These are phyloP conservation scores for Liriodendron chinense DNA, from an alignment of 164 flowering plant genomes.

Conservation along the genomic window DNA sequence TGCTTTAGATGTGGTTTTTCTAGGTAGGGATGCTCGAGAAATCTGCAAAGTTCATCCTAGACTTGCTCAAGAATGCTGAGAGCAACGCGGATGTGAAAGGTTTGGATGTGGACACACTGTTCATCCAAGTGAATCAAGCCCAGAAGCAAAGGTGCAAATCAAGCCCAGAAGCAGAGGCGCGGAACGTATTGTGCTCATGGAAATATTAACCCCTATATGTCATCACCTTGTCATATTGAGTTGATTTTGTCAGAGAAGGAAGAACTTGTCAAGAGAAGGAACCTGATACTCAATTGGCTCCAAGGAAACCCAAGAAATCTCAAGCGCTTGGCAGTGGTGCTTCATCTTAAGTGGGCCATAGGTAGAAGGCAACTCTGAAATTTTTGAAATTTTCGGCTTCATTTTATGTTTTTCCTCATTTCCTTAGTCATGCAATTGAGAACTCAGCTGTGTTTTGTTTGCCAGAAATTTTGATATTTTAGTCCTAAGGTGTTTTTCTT, in stretches of 20 bases:
- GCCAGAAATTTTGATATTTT: too few species aligned
- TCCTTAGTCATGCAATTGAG: background rate
- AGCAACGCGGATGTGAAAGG: too few species aligned
- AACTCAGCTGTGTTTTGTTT: background rate
- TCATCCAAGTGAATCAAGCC: slow-evolving; percentile 89
- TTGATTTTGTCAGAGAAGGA: slow-evolving; percentile 84
- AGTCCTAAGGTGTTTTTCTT: background rate
- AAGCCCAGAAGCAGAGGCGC: slow-evolving; percentile 86
- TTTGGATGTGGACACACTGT: slow-evolving; percentile 77
- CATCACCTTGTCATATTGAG: slow-evolving; percentile 92
- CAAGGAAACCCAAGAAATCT: slow-evolving; percentile 50
- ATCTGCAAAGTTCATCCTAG: too few species aligned
- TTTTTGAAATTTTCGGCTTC: background rate
- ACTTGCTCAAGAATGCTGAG: too few species aligned
- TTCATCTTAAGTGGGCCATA: slow-evolving; percentile 26
- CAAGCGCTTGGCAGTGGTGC: slow-evolving; percentile 53
- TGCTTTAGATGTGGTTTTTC: too few species aligned
- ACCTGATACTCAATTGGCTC: slow-evolving; percentile 72
- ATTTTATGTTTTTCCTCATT: background rate
- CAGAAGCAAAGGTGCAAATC: too few species aligned
- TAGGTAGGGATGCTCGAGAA: too few species aligned
- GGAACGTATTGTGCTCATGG: slow-evolving; percentile 93
- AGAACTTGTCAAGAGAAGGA: slow-evolving; percentile 85
- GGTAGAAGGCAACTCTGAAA: background rate
- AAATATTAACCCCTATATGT: slow-evolving; percentile 93